Conservation (phyloP, 805 yeast species). For the Schizosaccharomyces osmophilus region DNA sequence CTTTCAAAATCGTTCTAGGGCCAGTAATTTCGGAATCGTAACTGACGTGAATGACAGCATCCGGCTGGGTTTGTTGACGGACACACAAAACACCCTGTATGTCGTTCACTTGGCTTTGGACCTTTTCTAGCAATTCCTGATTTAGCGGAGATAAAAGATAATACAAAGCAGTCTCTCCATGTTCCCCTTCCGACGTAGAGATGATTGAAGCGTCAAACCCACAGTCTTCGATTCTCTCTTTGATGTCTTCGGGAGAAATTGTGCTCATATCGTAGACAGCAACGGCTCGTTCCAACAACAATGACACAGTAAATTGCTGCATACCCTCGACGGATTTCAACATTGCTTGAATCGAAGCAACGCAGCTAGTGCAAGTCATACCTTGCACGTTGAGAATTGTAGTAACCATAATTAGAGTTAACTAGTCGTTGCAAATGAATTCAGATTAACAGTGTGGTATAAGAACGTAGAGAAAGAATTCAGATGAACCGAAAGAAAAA, state of each 20-base stretch:
- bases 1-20: neutral
- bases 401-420: neutral
- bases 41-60: conserved; percentile 4
- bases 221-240: conserved; percentile 37
- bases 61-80: conserved; percentile 6
- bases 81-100: neutral
- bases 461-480: too few relatives aligned
- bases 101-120: neutral
- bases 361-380: conserved; percentile 84
- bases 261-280: conserved; percentile 23
- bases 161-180: conserved; percentile 4
- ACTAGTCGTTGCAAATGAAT: too few relatives aligned
- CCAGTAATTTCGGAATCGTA: neutral
- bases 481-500: too few relatives aligned
- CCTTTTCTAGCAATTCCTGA: neutral
- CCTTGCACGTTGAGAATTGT: conserved; percentile 23
- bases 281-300: conserved; percentile 49
- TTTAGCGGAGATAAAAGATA: neutral
- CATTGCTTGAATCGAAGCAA: conserved; percentile 36
- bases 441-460: too few relatives aligned
- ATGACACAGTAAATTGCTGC: conserved; percentile 32
- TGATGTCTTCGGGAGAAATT: conserved; percentile 17
- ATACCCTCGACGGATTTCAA: conserved; percentile 29
- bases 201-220: conserved; percentile 37
- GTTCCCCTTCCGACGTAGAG: conserved; percentile 5